Evolutionary conservation across 176 grass and related monocot species (phyloP).

Genomic region (Poa pratensis): DNA sequence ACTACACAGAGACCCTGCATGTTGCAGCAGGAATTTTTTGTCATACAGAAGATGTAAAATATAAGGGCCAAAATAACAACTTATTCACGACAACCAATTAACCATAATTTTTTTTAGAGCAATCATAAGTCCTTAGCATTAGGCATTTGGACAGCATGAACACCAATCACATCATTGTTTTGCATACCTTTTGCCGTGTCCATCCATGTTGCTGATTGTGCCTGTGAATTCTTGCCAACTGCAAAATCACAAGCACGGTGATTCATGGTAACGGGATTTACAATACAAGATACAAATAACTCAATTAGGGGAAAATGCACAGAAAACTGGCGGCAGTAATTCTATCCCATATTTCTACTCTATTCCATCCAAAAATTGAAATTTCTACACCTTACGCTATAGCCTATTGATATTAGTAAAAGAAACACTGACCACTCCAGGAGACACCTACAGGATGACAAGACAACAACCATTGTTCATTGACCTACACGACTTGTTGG

Average conservation of each 20-base stretch:
- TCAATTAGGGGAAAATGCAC: conserved; percentile 16
- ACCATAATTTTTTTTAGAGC: conserved; percentile 4
- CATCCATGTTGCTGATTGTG: conserved; percentile 79
- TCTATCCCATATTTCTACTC: background rate
- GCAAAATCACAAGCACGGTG: conserved; percentile 7
- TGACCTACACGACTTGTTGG: background rate
- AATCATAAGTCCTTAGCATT: conserved; percentile 9
- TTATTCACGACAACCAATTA: conserved; percentile 20
- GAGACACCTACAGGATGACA: background rate
- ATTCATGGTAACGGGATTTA: conserved; percentile 18
- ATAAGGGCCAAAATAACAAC: conserved; percentile 8
- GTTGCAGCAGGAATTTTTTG: background rate
- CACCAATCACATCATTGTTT: conserved; percentile 27
- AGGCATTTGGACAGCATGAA: conserved; percentile 6
- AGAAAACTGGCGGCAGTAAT: background rate
- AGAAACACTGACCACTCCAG: background rate
- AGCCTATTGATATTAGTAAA: background rate
- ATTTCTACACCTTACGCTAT: background rate
- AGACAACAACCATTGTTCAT: background rate
- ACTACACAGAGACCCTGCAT: background rate
- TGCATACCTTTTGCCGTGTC: conserved; percentile 94
- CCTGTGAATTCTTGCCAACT: conserved; percentile 93
- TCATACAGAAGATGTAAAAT: background rate
- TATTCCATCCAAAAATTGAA: background rate
- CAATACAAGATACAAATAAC: background rate